Base-by-base conservation (phyloP, 139 green algal species). In the Yamagishiella unicocca region DNA sequence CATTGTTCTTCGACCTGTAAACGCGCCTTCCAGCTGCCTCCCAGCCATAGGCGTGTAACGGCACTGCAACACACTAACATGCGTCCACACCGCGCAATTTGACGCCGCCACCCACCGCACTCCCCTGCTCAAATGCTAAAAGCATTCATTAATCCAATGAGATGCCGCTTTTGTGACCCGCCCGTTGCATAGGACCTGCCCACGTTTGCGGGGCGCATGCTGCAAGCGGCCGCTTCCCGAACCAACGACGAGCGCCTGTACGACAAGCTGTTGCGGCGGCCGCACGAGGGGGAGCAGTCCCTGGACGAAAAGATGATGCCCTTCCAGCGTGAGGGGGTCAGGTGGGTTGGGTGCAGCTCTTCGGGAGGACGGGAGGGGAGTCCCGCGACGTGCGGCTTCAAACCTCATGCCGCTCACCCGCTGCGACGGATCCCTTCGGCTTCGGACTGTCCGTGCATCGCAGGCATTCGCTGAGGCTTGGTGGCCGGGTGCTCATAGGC, bases 401-500 rank as follows among this genome's bases (percentile, higher is more conserved):
- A 9, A 31, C 17, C n/a, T 9, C 10, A 43, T 54, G 14, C 10
- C 12, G 68, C 35, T 55, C 9, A n/a, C n/a, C n/a, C n/a, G 37
- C 17, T 54, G 7, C 6, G n/a, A 14, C 68, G 4, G 68, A 35
- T 55, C 38, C 10, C 5, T 55, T 73, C 12, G n/a, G 12, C 40
- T 21, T 31, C 37, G 10, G 31, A 24, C 9, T 73, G 29, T 43
- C 68, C 37, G 21, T n/a, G 24, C 58, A 19, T 58, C 12, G 1
- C 81, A 87, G 81, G 81, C 45, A 96, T 89, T 94, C 85, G 25
- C 92, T 98, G 43, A 61, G 73, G 9, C 89, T 85, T 1, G 96
- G 96, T 21, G 96, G 96, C 5, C 76, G 96, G 24, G 92, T 93
- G 25, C 92, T 98, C 61, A 91, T 98, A 10, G 95, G 92, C 45